Evolutionary conservation across 768 basidiomycete genomes (phyloP), one percentile per base, ranked within the genome.

Genomic region (Tulasnella sp.): DNA sequence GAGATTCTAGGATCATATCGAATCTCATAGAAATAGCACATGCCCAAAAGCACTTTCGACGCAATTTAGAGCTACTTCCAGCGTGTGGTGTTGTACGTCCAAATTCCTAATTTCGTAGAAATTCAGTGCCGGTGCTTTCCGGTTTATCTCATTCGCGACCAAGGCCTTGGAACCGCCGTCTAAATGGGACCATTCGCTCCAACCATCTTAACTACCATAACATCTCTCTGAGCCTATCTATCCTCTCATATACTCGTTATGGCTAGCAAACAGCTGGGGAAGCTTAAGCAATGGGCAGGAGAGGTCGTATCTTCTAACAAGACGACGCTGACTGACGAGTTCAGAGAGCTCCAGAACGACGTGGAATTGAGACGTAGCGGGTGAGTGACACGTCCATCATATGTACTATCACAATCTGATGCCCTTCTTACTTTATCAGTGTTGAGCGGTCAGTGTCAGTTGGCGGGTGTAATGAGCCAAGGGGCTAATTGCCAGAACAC

Each of bases 291-390:
- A 87, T 88, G 89, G 86, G 88, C 88, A 4, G 88, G 87, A 43
- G 90, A 94, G 73, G 85, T 88, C 65, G 89, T 96, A 55, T 83
- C 87, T 42, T 79, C 85, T 24, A 80, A 84, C 64, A 94, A 87
- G 77, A 83, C 86, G 1, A 72, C 79, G 44, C 77, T 85, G 30
- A 81, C 85, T 2, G 85, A 86, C 24, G 90, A 92, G 63, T 86
- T 94, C 69, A 78, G 74, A 38, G 87, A 85, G 50, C 75, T 93
- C 47, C 89, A 94, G 71, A 78, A 79, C 66, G 91, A 95, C 68
- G 81, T 96, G 27, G 90, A 94, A 54, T 73, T 90, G 29, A 74
- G 90, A 51, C 45, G 62, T 38, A 48, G 45, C 80, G 81, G 67
- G 79, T 81, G 47, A 90, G 91, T 27, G 76, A 86, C 34, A 15